Percentiles rank a stretch among this genome's conserved stretches.
phyloP scores from a whole-genome alignment of 495 filamentous ascomycete genomes.

The Aspergillus leporis region DNA sequence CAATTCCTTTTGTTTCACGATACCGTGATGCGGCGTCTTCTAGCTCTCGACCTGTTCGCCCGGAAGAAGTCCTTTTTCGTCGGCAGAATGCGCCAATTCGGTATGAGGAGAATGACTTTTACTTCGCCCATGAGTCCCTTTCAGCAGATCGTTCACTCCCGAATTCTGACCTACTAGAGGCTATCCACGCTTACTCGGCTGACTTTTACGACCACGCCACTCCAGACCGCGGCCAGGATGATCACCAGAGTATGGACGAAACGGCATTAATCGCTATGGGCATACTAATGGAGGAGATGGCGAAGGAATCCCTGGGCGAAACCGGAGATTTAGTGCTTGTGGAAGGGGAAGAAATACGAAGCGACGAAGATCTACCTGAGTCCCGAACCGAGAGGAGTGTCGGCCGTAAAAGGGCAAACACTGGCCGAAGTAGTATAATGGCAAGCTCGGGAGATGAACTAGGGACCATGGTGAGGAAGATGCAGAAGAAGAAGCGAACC shows the following conservation, averaged over 20 bases:
- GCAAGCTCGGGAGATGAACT: constrained; percentile 28
- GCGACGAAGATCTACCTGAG: constrained; percentile 25
- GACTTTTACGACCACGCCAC: constrained; percentile 62
- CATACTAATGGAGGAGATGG: constrained; percentile 77
- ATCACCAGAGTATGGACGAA: constrained; percentile 76
- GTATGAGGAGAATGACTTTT: constrained; percentile 71
- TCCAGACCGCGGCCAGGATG: constrained; percentile 35
- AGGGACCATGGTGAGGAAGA: constrained; percentile 19
- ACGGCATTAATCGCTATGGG: constrained; percentile 81
- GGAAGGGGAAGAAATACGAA: constrained; percentile 53
- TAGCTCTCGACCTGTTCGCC: constrained; percentile 53
- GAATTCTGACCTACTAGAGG: constrained; percentile 70
- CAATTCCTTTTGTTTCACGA: constrained; percentile 35
- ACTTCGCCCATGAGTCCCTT: constrained; percentile 60
- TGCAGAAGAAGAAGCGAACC: constrained; percentile 14
- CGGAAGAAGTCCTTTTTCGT: constrained; percentile 77
- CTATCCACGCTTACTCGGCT: constrained; percentile 71
- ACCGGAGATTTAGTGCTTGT: constrained; percentile 75
- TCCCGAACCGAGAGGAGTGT: constrained; percentile 10
- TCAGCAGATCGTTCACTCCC: constrained; percentile 59
- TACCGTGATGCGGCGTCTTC: constrained; percentile 55
- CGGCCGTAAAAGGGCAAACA: constrained; percentile 25
- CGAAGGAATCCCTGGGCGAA: constrained; percentile 60
- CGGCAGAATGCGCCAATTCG: constrained; percentile 58
- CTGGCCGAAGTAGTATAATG: constrained; percentile 16